phyloP scores from a whole-genome alignment of 164 flowering plant genomes.

The Hamamelis virginiana region DNA sequence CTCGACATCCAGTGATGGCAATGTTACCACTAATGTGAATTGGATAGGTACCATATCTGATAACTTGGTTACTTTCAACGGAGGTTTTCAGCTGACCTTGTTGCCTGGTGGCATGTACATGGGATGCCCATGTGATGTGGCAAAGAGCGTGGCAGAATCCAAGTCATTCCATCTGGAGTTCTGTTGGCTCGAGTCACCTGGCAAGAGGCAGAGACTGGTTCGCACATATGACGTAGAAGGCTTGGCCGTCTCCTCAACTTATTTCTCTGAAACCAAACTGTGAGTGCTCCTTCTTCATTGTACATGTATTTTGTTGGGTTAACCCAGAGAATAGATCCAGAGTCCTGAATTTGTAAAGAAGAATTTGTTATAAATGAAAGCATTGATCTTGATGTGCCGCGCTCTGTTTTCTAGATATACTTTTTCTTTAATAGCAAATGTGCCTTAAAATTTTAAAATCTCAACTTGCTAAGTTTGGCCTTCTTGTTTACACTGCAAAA shows the following conservation, averaged over 20 bases:
- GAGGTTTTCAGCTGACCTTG: constrained; percentile 71
- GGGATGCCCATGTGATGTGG: constrained; percentile 75
- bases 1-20: constrained; percentile 40
- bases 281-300: constrained; percentile 14
- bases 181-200: constrained; percentile 80
- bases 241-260: constrained; percentile 81
- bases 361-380: too few species aligned
- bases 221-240: constrained; percentile 82
- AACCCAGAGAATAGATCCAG: not conserved
- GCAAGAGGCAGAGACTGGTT: constrained; percentile 77
- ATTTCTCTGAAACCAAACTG: constrained; percentile 52
- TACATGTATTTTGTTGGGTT: not conserved
- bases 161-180: constrained; percentile 89
- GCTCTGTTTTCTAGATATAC: too few species aligned
- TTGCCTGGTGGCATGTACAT: constrained; percentile 92
- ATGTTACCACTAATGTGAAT: constrained; percentile 58
- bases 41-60: constrained; percentile 67
- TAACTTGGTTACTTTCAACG: constrained; percentile 63
- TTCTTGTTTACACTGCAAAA: too few species aligned
- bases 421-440: too few species aligned
- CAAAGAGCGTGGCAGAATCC: constrained; percentile 61
- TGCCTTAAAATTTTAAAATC: too few species aligned
- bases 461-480: too few species aligned
- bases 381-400: too few species aligned
- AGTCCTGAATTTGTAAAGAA: not conserved